A percentile compares a stretch with the other conserved stretches of the same genome.
These are phyloP conservation scores for Boeremia lycopersici DNA, from an alignment of 2,329 filamentous ascomycete genomes.

Conservation along the genomic window DNA sequence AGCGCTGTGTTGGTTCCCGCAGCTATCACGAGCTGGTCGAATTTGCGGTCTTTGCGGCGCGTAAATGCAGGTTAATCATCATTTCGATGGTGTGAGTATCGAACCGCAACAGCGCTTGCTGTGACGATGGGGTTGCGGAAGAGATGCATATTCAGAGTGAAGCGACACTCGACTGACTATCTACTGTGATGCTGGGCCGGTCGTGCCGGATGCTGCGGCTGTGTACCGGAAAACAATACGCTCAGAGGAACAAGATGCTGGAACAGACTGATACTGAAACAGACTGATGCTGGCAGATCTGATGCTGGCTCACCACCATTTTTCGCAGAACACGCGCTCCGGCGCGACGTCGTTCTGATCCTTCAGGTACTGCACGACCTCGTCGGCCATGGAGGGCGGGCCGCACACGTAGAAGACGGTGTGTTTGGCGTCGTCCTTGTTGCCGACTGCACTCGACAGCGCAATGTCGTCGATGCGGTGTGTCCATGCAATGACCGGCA, in stretches of 20 bases:
- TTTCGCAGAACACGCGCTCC: constrained; percentile 55
- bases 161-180: constrained; percentile 19
- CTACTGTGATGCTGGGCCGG: constrained; percentile 8
- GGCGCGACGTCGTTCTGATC: constrained; percentile 46
- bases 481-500: constrained; percentile 40
- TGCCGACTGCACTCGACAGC: constrained; percentile 49
- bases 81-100: constrained; percentile 29
- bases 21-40: constrained; percentile 11
- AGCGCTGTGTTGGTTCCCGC: constrained; percentile 16
- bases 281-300: too few species aligned
- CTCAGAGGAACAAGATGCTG: constrained; percentile 6
- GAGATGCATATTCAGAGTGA: constrained; percentile 17
- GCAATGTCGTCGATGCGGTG: constrained; percentile 46
- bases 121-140: not conserved
- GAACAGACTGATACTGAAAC: too few species aligned
- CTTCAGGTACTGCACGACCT: constrained; percentile 50
- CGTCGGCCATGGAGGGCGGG: constrained; percentile 56
- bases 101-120: constrained; percentile 27
- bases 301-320: constrained; percentile 54
- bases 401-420: constrained; percentile 57
- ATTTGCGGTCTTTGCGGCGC: constrained; percentile 33
- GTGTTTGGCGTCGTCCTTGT: constrained; percentile 39
- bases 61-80: constrained; percentile 30
- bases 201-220: not conserved
- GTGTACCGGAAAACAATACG: constrained; percentile 5